phyloP scores from a whole-genome alignment of 2,329 filamentous ascomycete genomes.

The Exophiala alcalophila region DNA sequence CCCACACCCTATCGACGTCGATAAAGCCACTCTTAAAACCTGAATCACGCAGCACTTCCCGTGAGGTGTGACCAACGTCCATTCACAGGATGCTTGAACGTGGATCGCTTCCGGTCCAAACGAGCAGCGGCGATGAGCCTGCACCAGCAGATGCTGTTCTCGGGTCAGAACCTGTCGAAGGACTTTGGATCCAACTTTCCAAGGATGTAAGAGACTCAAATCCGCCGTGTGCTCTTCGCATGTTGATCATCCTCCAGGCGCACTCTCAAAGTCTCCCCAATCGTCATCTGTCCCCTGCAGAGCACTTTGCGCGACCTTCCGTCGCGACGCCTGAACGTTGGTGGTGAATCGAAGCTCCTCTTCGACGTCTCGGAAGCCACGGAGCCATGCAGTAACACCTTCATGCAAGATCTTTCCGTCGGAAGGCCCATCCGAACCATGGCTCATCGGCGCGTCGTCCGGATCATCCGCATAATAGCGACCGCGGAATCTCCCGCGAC shows the following conservation, averaged over 20 bases:
- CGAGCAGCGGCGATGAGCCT: too few relatives aligned
- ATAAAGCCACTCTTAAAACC: too few relatives aligned
- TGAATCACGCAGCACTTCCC: too few relatives aligned
- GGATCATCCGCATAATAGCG: slow-evolving; percentile 29
- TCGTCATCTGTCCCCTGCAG: slow-evolving; percentile 20
- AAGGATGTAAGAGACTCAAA: slow-evolving; percentile 9
- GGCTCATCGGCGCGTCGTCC: not conserved
- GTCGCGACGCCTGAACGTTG: not conserved
- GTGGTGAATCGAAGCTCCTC: slow-evolving; percentile 35
- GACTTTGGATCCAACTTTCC: not conserved
- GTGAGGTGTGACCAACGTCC: too few relatives aligned
- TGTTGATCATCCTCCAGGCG: slow-evolving; percentile 17
- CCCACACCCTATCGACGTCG: too few relatives aligned
- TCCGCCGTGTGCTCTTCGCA: not conserved
- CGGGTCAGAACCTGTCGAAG: too few relatives aligned
- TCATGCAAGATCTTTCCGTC: slow-evolving; percentile 33
- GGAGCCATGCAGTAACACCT: slow-evolving; percentile 43
- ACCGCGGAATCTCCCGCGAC: slow-evolving; percentile 31
- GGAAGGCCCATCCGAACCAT: slow-evolving; percentile 6
- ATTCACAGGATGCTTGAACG: too few relatives aligned
- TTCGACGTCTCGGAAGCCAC: slow-evolving; percentile 44
- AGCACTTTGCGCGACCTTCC: not conserved
- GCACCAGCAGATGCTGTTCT: too few relatives aligned
- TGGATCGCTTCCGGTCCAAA: too few relatives aligned
- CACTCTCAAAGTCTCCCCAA: slow-evolving; percentile 31